Percentiles rank a stretch among this genome's conserved stretches.
Conservation (phyloP, 768 basidiomycete species). For the Pulveroboletus sp. region DNA sequence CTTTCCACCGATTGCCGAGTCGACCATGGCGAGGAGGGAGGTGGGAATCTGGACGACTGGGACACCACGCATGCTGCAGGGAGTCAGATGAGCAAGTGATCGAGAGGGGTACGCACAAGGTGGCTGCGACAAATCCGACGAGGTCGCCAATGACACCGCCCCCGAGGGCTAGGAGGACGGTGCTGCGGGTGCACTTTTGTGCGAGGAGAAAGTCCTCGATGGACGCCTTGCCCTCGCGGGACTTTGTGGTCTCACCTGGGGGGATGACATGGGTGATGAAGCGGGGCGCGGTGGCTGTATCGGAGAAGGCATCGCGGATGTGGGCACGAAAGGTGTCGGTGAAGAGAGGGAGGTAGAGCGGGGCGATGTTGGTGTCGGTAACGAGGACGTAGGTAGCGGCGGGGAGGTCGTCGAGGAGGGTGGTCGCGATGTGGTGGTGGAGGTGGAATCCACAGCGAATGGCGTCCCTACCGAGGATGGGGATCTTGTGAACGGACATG, state of each 20-base stretch:
- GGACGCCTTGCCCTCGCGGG: conserved; percentile 83
- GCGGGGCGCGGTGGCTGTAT: conserved; percentile 40
- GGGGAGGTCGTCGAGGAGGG: conserved; percentile 62
- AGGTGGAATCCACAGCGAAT: conserved; percentile 96
- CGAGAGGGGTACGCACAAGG: conserved; percentile 59
- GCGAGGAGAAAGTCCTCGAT: conserved; percentile 91
- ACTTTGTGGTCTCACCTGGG: conserved; percentile 93
- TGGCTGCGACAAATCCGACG: conserved; percentile 94
- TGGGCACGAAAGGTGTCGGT: conserved; percentile 54
- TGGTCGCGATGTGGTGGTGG: conserved; percentile 75
- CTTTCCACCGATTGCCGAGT: conserved; percentile 96
- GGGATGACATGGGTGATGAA: conserved; percentile 76
- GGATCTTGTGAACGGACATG: conserved; percentile 48
- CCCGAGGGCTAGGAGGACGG: conserved; percentile 88
- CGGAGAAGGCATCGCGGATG: conserved; percentile 23
- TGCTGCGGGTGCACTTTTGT: conserved; percentile 88
- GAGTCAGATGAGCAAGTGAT: not conserved
- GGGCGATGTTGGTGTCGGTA: conserved; percentile 88
- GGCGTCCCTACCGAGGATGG: conserved; percentile 77
- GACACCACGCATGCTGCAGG: conserved; percentile 90
- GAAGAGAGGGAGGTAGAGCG: conserved; percentile 69
- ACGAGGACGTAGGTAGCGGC: conserved; percentile 88
- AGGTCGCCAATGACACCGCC: conserved; percentile 98
- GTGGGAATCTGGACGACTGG: conserved; percentile 96
- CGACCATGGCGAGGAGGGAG: conserved; percentile 96